Evolutionary conservation across 1,139 yeast genomes (phyloP).

Genomic region (Pichia cactophila): DNA sequence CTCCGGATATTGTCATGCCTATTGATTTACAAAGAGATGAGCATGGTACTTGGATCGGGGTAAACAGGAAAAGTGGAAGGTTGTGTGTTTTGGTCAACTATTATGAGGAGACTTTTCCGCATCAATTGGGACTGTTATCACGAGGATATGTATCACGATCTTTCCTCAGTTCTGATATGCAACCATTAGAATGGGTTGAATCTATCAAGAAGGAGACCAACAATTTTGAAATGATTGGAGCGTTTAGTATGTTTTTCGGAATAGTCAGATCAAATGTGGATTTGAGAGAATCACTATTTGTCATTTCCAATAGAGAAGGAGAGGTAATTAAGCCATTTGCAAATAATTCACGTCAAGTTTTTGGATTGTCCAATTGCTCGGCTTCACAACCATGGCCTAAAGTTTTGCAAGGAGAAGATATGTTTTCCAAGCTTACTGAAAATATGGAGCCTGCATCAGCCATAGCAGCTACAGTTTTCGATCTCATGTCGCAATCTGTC

Average conservation of each 20-base stretch:
- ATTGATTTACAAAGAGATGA: slow-evolving; percentile 65
- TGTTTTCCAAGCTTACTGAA: not conserved
- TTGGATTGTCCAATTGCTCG: slow-evolving; percentile 60
- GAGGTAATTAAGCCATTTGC: slow-evolving; percentile 28
- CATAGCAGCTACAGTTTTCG: not conserved
- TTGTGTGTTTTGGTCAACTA: slow-evolving; percentile 73
- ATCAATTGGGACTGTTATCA: slow-evolving; percentile 40
- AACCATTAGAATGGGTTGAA: slow-evolving; percentile 42
- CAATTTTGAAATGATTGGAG: slow-evolving; percentile 53
- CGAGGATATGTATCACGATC: slow-evolving; percentile 64
- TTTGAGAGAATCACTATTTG: slow-evolving; percentile 34
- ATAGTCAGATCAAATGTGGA: slow-evolving; percentile 28
- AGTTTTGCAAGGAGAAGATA: slow-evolving; percentile 40
- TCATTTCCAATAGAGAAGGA: slow-evolving; percentile 41
- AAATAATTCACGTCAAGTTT: slow-evolving; percentile 19
- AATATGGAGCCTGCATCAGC: slow-evolving; percentile 25
- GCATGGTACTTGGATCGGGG: slow-evolving; percentile 92
- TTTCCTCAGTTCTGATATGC: slow-evolving; percentile 37
- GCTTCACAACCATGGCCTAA: slow-evolving; percentile 69
- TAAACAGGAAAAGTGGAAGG: slow-evolving; percentile 47
- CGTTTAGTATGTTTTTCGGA: slow-evolving; percentile 79
- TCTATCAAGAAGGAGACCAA: slow-evolving; percentile 30
- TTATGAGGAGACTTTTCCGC: slow-evolving; percentile 35
- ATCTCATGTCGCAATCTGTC: not conserved
- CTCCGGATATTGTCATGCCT: slow-evolving; percentile 51